A percentile compares a stretch with the other conserved stretches of the same genome.
Conservation (phyloP, 192 early-diverging fungal species). For the Umbelopsis sp. region DNA sequence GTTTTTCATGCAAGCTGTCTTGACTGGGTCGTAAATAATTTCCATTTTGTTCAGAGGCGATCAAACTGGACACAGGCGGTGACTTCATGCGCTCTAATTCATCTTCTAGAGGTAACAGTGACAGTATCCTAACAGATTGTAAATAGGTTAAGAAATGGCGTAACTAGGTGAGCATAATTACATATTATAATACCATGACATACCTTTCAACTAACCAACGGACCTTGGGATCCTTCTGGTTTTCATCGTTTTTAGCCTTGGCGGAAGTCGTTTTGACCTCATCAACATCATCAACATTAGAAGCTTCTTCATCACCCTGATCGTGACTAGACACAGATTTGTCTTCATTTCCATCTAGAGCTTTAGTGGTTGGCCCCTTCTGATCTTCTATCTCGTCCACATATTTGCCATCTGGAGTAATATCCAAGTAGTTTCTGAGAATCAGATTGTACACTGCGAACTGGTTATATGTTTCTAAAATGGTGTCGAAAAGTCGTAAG, state of each 20-base stretch:
- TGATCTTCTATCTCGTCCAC: slow-evolving; percentile 22
- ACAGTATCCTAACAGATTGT: slow-evolving; percentile 28
- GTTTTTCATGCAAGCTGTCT: neutral
- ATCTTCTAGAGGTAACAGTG: slow-evolving; percentile 40
- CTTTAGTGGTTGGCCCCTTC: neutral
- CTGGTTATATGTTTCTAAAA: slow-evolving; percentile 60
- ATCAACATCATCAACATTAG: slow-evolving; percentile 24
- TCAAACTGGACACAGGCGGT: slow-evolving; percentile 33
- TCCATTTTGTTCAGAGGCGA: slow-evolving; percentile 14
- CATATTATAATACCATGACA: neutral
- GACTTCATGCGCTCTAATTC: slow-evolving; percentile 39
- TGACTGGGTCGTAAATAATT: slow-evolving; percentile 14
- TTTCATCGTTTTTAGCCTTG: slow-evolving; percentile 18
- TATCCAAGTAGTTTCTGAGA: slow-evolving; percentile 54
- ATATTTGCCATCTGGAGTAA: slow-evolving; percentile 32
- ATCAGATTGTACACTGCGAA: slow-evolving; percentile 60
- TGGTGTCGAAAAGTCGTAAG: slow-evolving; percentile 61
- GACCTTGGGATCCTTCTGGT: slow-evolving; percentile 34
- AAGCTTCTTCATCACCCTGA: slow-evolving; percentile 14
- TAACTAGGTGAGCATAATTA: neutral
- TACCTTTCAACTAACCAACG: slow-evolving; percentile 43
- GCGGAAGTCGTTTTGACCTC: neutral
- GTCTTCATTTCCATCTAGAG: neutral
- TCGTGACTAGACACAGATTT: slow-evolving; percentile 4
- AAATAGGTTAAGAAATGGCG: neutral